Percentiles rank a stretch among this genome's conserved stretches.
These are phyloP conservation scores for Amanita inopinata DNA, from an alignment of 768 basidiomycete species.

Conservation along the genomic window DNA sequence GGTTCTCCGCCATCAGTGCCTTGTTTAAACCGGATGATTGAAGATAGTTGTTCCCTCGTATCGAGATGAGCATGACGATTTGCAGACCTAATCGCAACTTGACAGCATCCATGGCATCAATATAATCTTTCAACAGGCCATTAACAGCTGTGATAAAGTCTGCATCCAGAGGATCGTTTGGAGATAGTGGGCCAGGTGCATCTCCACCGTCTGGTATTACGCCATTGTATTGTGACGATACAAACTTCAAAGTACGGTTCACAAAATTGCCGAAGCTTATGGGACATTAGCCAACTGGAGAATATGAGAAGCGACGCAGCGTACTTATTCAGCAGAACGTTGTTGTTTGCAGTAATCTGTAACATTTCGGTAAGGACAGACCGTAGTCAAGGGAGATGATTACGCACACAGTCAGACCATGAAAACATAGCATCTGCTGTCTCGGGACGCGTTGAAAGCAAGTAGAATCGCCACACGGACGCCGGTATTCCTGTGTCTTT, in stretches of 20 bases:
- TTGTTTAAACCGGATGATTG: conserved; percentile 89
- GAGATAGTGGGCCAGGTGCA: conserved; percentile 56
- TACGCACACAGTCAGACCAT: conserved; percentile 84
- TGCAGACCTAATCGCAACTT: conserved; percentile 85
- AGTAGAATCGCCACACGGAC: conserved; percentile 95
- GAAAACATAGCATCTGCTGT: conserved; percentile 94
- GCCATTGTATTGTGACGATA: conserved; percentile 73
- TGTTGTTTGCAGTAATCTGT: conserved; percentile 88
- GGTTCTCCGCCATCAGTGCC: conserved; percentile 71
- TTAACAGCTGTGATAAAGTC: conserved; percentile 81
- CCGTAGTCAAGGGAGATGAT: neutral
- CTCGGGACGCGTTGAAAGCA: conserved; percentile 88
- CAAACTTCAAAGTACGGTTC: conserved; percentile 89
- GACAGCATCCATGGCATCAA: conserved; percentile 82
- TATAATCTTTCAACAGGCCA: conserved; percentile 65
- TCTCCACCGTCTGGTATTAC: conserved; percentile 75
- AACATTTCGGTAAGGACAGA: conserved; percentile 8
- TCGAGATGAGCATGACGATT: conserved; percentile 83
- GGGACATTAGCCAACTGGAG: conserved; percentile 3
- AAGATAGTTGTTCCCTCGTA: conserved; percentile 87
- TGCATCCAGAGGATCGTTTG: conserved; percentile 54
- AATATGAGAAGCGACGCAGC: conserved; percentile 10
- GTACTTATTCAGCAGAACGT: conserved; percentile 87
- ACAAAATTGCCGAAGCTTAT: conserved; percentile 93
- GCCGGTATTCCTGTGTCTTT: conserved; percentile 89